These are phyloP conservation scores for Mortierella sp. DNA, from an alignment of 371 early-diverging fungal genomes.

Conservation along the genomic window DNA sequence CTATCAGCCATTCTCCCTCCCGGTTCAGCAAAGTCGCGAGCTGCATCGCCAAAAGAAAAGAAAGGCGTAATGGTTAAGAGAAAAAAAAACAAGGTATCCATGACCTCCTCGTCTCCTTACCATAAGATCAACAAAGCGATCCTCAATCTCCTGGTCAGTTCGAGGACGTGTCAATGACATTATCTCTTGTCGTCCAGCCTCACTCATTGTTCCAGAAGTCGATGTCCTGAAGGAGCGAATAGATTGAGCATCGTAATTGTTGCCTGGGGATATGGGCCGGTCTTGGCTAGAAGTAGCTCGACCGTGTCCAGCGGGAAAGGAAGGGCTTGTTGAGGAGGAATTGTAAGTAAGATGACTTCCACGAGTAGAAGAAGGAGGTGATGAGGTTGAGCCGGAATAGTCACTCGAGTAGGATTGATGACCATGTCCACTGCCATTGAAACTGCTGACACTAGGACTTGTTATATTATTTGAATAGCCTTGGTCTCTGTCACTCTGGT, in stretches of 20 bases:
- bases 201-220: conserved; percentile 43
- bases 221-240: conserved; percentile 41
- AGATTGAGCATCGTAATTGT: conserved; percentile 44
- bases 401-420: conserved; percentile 40
- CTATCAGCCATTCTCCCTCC: too few species aligned
- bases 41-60: too few species aligned
- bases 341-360: conserved; percentile 15
- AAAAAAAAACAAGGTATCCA: too few species aligned
- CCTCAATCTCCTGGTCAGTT: conserved; percentile 55
- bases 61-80: too few species aligned
- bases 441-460: conserved; percentile 10
- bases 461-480: conserved; percentile 20
- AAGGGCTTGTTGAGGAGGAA: conserved; percentile 16
- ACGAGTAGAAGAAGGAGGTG: conserved; percentile 28
- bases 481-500: conserved; percentile 33
- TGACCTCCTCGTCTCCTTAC: conserved; percentile 17
- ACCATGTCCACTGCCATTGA: conserved; percentile 4
- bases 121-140: conserved; percentile 55
- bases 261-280: conserved; percentile 38
- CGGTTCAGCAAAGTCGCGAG: too few species aligned
- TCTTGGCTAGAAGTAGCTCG: conserved; percentile 40
- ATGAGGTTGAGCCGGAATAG: conserved; percentile 25
- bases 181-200: conserved; percentile 43
- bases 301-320: conserved; percentile 36
- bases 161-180: conserved; percentile 48